Evolutionary conservation across 257 asterid species (phyloP), one percentile per base, ranked within the genome.

Genomic region (Solanum clarkiae): DNA sequence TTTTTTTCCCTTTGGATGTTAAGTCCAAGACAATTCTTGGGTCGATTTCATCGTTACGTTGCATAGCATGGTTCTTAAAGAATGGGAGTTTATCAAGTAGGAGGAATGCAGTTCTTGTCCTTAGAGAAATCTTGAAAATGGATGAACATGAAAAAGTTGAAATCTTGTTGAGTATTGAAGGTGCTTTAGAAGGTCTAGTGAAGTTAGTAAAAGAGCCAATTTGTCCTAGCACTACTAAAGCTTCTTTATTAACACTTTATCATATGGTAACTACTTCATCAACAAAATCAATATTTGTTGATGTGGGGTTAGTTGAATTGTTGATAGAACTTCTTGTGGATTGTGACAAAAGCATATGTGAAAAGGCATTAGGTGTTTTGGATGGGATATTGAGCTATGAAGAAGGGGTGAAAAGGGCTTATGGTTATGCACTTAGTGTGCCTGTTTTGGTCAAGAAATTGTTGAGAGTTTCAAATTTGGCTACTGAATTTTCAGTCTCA

Each of bases 401-500:
- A 16, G 89, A 89, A 75, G 96, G 90, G 83, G 88, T 88, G n/a
- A 86, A 82, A 72, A 91, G 82, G 84, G 93, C 79, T 5, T 72
- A 65, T 29, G 86, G 55, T 6, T 86, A 90, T 83, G 93, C 89
- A 72, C 84, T 93, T 5, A 86, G 89, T 1, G 47, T 87, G 13
- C 94, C 96, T 29, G 69, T 91, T 49, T 10, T 93, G 84, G 92
- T 92, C 82, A 93, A 92, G 93, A 93, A 93, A 84, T 14, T 93
- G 24, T 65, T 90, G 66, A 80, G 92, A 1, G 88, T 93, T 82
- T 93, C 96, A 22, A 90, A 89, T 24, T 47, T 89, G 89, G 92
- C 93, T 2, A 90, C 92, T 1, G 90, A 88, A 70, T 87, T 93
- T 88, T 86, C 92, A 44, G 90, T 91, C 77, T 93, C 94, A 17